Evolutionary conservation across 2,329 filamentous ascomycete species (phyloP).

Genomic region (Myriangium duriaei): DNA sequence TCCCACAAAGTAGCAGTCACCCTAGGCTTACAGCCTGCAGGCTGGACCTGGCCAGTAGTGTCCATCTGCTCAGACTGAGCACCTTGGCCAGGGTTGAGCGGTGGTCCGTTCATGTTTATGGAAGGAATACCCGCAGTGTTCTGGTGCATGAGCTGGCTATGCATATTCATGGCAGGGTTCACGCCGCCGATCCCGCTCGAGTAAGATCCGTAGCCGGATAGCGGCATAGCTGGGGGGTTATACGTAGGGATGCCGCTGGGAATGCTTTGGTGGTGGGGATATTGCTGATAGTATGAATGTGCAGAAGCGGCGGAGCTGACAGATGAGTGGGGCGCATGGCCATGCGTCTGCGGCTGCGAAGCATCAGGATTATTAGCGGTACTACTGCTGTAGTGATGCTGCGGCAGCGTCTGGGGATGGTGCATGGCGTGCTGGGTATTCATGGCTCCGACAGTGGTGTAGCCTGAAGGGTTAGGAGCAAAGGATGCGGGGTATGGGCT

Average conservation of each 20-base stretch:
- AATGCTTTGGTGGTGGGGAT: conserved; percentile 2
- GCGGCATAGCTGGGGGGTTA: not conserved
- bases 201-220: conserved; percentile 5
- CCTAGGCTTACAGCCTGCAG: conserved; percentile 87
- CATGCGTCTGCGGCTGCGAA: conserved; percentile 2
- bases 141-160: not conserved
- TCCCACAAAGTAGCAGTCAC: conserved; percentile 97
- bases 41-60: conserved; percentile 81
- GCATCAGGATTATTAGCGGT: not conserved
- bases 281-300: conserved; percentile 5
- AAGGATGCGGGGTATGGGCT: conserved; percentile 9
- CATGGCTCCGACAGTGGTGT: conserved; percentile 4
- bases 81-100: too few species aligned
- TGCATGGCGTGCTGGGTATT: conserved; percentile 7
- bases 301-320: conserved; percentile 6
- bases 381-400: not conserved
- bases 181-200: conserved; percentile 1
- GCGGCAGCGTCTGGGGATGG: conserved; percentile 2
- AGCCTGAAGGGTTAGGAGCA: conserved; percentile 1
- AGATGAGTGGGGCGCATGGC: conserved; percentile 6
- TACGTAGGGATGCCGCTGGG: conserved; percentile 2
- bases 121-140: not conserved
- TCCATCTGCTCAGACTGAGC: conserved; percentile 45
- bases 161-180: not conserved
- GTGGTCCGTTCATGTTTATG: not conserved